Conservation (phyloP, 371 early-diverging fungal species). For the Capniomyces stellatus region DNA sequence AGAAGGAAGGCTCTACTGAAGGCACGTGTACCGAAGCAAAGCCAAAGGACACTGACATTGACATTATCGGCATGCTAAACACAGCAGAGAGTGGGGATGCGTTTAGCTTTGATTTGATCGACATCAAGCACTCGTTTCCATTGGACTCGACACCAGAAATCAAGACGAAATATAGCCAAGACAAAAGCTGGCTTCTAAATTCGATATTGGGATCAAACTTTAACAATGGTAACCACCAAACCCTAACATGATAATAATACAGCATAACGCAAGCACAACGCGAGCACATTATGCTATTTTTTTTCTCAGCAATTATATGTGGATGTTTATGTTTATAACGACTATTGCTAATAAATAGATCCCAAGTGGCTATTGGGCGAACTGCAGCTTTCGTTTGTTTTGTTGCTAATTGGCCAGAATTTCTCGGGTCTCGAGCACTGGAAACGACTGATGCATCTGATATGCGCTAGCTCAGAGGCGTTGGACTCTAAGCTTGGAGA, state of each 20-base stretch:
- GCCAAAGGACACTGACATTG: background rate
- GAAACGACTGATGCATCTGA: constrained; percentile 56
- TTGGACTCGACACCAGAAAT: constrained; percentile 45
- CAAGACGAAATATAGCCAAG: constrained; percentile 62
- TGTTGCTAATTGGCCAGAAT: constrained; percentile 65
- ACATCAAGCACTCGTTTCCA: constrained; percentile 67
- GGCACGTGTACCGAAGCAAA: background rate
- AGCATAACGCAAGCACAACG: too few species aligned
- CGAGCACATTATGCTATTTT: too few species aligned
- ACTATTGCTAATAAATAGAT: constrained; percentile 7
- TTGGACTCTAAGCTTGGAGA: constrained; percentile 16
- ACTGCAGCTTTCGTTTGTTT: constrained; percentile 59
- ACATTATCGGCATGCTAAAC: background rate
- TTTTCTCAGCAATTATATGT: background rate
- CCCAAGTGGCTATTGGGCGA: constrained; percentile 46
- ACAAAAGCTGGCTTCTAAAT: constrained; percentile 70
- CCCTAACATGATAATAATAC: too few species aligned
- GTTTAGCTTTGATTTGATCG: constrained; percentile 38
- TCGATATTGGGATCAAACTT: constrained; percentile 28
- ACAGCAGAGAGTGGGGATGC: constrained; percentile 6
- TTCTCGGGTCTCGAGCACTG: constrained; percentile 78
- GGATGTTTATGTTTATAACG: background rate
- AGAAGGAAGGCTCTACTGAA: background rate
- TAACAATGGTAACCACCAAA: constrained; percentile 26
- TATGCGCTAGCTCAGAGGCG: constrained; percentile 43